phyloP scores from a whole-genome alignment of 1,139 yeast species.

The Blastobotrys niveus region DNA sequence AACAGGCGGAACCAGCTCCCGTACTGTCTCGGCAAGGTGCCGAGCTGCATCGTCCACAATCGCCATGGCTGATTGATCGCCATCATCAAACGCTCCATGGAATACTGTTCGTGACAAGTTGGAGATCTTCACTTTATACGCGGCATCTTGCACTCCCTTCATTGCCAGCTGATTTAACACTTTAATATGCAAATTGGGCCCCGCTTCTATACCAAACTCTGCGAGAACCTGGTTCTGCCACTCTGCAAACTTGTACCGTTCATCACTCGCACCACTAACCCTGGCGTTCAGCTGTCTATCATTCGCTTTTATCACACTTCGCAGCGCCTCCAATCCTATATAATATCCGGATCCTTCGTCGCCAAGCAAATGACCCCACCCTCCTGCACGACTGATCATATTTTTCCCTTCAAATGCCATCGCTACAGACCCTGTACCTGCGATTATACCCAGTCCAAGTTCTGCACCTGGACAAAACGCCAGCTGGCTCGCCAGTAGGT shows the following conservation, averaged over 20 bases:
- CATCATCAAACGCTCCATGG: slow-evolving; percentile 8
- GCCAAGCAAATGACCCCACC: slow-evolving; percentile 27
- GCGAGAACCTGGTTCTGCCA: slow-evolving; percentile 12
- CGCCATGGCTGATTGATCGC: slow-evolving; percentile 7
- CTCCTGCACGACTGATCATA: slow-evolving; percentile 21
- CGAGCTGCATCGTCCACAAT: slow-evolving; percentile 12
- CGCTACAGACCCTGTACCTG: slow-evolving; percentile 29
- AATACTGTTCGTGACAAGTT: slow-evolving; percentile 9
- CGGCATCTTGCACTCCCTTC: neutral
- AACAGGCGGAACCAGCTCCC: neutral
- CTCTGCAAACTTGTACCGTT: neutral
- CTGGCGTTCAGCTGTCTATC: neutral
- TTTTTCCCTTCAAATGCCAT: slow-evolving; percentile 20
- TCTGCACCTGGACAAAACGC: neutral
- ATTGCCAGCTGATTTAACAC: slow-evolving; percentile 6
- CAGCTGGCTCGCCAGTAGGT: slow-evolving; percentile 13
- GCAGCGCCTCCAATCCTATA: slow-evolving; percentile 24
- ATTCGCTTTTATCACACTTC: slow-evolving; percentile 14
- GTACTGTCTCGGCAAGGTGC: slow-evolving; percentile 6
- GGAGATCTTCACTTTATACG: neutral
- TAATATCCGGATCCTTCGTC: slow-evolving; percentile 29
- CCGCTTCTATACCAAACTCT: slow-evolving; percentile 2
- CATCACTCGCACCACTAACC: neutral
- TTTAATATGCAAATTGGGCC: slow-evolving; percentile 10
- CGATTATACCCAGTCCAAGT: slow-evolving; percentile 18